Evolutionary conservation across 345 rosid genomes (phyloP), one percentile per base, ranked within the genome.

Genomic region (Sapria himalayana): DNA sequence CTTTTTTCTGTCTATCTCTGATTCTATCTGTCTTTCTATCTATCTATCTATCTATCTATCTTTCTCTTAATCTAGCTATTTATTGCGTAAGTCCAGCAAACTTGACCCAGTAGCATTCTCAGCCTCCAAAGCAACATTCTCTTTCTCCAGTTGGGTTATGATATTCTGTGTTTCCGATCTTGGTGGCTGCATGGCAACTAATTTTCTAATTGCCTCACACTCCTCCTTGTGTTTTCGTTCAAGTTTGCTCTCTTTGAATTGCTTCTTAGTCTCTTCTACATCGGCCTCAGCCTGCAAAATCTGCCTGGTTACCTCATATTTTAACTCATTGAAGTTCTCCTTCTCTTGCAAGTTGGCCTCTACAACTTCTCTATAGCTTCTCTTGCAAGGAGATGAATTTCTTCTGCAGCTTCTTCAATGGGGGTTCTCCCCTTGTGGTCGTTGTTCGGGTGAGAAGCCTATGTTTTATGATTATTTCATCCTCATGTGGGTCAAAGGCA

Each of bases 181-280:
- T 0, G 91, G 93, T 3, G 85, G 93, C 68, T 86, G 94, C 27
- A 59, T 55, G 7, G 91, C 78, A 19, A 86, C 70, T 69, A 86
- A 45, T 46, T 70, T 86, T 64, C 94, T 69, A 37, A 76, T 73
- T 1, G 78, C 66, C 63, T 86, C 97, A 44, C 93, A 86, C 56
- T 81, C 94, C 67, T 81, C 97, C 69, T 86, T 86, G 63, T 86
- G 97, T 58, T 63, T 76, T 58, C 97, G 73, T 51, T 86, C 97
- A 22, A 86, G 65, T 57, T 70, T 86, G 54, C 97, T 86, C 59
- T 81, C 93, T 57, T 72, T 78, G 19, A 86, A 91, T 62, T 73
- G 93, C 54, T 66, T 70, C 73, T 86, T 81, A 11, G 81, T 51
- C 40, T 81, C 82, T 51, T 81, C 94, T 24, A 86, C 74, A 50